Conservation (phyloP, 208 protist species). For the Leishmania arabica region DNA sequence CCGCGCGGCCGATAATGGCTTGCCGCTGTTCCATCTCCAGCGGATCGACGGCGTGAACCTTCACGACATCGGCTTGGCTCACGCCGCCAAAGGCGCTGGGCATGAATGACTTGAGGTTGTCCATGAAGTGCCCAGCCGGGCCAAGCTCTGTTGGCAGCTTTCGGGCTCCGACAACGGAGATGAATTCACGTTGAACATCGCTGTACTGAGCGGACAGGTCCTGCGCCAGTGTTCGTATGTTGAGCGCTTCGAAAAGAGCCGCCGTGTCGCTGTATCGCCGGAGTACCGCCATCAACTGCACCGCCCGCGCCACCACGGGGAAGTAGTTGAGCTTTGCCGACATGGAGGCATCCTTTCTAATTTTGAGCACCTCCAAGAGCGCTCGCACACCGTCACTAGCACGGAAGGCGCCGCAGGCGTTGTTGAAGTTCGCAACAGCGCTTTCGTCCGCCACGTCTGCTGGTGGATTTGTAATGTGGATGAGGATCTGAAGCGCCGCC, state of each 20-base stretch:
- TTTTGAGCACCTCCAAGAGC: conserved; percentile 74
- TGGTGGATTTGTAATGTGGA: conserved; percentile 71
- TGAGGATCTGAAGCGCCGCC: conserved; percentile 75
- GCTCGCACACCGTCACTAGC: conserved; percentile 76
- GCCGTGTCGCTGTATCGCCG: conserved; percentile 74
- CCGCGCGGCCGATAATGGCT: conserved; percentile 68
- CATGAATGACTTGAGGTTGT: conserved; percentile 80
- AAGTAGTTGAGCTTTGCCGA: conserved; percentile 82
- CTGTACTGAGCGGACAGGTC: conserved; percentile 70
- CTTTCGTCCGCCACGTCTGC: conserved; percentile 65
- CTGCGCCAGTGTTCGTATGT: conserved; percentile 65
- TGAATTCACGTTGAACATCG: conserved; percentile 81
- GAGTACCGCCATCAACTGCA: conserved; percentile 81
- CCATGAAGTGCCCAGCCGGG: conserved; percentile 80
- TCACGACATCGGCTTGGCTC: conserved; percentile 43
- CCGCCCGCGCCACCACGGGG: conserved; percentile 78
- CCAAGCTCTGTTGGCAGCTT: conserved; percentile 71
- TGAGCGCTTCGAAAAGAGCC: conserved; percentile 80
- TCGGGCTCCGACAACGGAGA: conserved; percentile 64
- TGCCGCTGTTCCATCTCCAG: conserved; percentile 76
- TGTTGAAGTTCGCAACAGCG: conserved; percentile 68
- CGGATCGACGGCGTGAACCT: conserved; percentile 40
- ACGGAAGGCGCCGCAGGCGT: conserved; percentile 67
- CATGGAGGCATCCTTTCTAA: conserved; percentile 68
- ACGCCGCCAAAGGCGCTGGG: conserved; percentile 44